Percentiles rank a stretch among this genome's conserved stretches.
Evolutionary conservation across 2,329 filamentous ascomycete genomes (phyloP).

Genomic region (Colletotrichum sidae): DNA sequence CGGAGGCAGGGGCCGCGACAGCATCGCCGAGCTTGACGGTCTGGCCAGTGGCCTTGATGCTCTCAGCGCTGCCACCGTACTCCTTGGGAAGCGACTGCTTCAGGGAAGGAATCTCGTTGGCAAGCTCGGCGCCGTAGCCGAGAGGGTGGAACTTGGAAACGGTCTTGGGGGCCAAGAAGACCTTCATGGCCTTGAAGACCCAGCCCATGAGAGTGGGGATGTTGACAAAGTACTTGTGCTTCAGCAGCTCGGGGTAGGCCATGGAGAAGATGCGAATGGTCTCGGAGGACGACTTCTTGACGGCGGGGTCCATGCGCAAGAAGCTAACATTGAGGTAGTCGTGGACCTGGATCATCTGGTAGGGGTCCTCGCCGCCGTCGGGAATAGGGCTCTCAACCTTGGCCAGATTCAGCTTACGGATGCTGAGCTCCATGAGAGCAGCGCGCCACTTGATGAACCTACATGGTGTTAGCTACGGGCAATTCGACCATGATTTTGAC

Average conservation of each 20-base stretch:
- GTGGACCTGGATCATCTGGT: conserved; percentile 93
- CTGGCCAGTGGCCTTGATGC: conserved; percentile 50
- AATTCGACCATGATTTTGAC: background rate
- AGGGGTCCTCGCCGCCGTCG: conserved; percentile 81
- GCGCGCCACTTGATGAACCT: conserved; percentile 93
- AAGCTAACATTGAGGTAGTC: conserved; percentile 93
- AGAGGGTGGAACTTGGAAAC: conserved; percentile 85
- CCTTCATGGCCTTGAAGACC: conserved; percentile 80
- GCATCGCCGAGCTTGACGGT: conserved; percentile 45
- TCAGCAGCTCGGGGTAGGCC: conserved; percentile 88
- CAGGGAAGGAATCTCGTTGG: conserved; percentile 68
- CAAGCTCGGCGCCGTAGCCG: conserved; percentile 77
- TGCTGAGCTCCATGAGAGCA: conserved; percentile 87
- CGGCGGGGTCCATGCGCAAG: conserved; percentile 80
- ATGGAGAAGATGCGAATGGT: conserved; percentile 84
- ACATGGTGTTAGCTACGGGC: conserved; percentile 12
- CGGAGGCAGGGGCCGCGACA: conserved; percentile 20
- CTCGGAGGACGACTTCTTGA: conserved; percentile 72
- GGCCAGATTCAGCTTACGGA: conserved; percentile 78
- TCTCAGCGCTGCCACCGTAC: conserved; percentile 80
- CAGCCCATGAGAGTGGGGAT: conserved; percentile 93
- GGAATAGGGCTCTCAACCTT: conserved; percentile 78
- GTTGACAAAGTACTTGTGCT: conserved; percentile 94
- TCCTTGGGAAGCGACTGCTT: conserved; percentile 75
- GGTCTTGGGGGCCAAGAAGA: conserved; percentile 79